Base-by-base conservation (phyloP, 2,329 filamentous ascomycete species). In the Fulvia fulva region DNA sequence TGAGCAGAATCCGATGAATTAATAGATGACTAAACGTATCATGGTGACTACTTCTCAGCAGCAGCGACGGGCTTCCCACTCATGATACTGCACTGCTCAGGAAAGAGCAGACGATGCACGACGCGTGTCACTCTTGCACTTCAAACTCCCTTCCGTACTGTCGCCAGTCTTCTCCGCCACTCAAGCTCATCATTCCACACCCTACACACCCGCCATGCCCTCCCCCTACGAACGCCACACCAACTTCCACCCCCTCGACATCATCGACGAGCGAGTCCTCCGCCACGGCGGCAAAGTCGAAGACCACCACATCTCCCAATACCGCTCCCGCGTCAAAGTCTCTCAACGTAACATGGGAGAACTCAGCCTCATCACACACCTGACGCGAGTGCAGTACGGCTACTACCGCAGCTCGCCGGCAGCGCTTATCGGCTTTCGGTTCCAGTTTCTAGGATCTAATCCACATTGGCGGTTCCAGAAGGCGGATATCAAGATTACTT, bases 251-350 rank as follows among this genome's bases (percentile, higher is more conserved):
- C 25, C 54, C 53, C 26, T 37, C 46, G 26, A 56, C 28, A n/a
- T 55, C 47, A 46, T 59, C 47, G 57, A 62, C 56, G 62, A 64
- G 30, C 60, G 62, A 34, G 32, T 63, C 32, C 49, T 64, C 37
- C 32, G 34, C 32, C 56, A 60, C 47, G 44, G 53, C 37, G 53
- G 55, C 47, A 49, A 49, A 50, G 41, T 62, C 47, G 32, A 37
- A n/a, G 34, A 51, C 16, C 60, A 63, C 51, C 57, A 44, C 41
- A 1, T 16, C 30, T 23, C 41, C 4, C 47, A 46, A 50, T 25
- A 3, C 21, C 44, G 25, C 23, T 44, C 8, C 26, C 58, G 34
- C 25, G 26, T 51, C 28, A 53, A 49, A 49, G 56, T 58, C 53
- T 37, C 47, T 44, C 55, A 60, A 28, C 62, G 55, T n/a, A 50